Conservation (phyloP, 164 flowering plant species). For the Nymphaea colorata region DNA sequence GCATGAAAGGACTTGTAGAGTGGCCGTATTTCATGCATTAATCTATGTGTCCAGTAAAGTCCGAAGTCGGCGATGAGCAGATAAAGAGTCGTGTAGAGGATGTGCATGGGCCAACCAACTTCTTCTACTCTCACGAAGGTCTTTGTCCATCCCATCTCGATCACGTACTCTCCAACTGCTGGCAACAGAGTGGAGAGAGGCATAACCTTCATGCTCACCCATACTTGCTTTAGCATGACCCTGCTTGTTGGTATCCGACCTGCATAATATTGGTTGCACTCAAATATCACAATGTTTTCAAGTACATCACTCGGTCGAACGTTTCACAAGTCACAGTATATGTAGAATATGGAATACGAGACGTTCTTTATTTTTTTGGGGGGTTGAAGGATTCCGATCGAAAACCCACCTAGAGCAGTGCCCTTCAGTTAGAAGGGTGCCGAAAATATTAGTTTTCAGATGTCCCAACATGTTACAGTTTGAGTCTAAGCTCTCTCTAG, state of each 20-base stretch:
- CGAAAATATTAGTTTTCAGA: no score
- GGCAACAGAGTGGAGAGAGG: slow-evolving; percentile 78
- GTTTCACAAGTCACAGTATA: no score
- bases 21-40: slow-evolving; percentile 89
- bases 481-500: no score
- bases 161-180: slow-evolving; percentile 67
- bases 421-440: no score
- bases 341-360: no score
- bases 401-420: no score
- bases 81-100: slow-evolving; percentile 31
- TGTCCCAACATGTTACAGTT: no score
- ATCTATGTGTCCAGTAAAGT: slow-evolving; percentile 93
- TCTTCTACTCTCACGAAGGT: slow-evolving; percentile 62
- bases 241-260: slow-evolving; percentile 76
- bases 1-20: slow-evolving; percentile 93
- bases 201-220: slow-evolving; percentile 91
- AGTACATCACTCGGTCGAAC: no score
- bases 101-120: slow-evolving; percentile 48
- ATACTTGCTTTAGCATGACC: slow-evolving; percentile 80
- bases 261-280: slow-evolving; percentile 15
- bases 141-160: slow-evolving; percentile 86
- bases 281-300: no score
- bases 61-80: slow-evolving; percentile 76
- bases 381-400: no score
- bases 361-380: no score